A percentile compares a stretch with the other conserved stretches of the same genome.
Evolutionary conservation across 2,329 filamentous ascomycete species (phyloP).

Genomic region (Shiraia sp.): DNA sequence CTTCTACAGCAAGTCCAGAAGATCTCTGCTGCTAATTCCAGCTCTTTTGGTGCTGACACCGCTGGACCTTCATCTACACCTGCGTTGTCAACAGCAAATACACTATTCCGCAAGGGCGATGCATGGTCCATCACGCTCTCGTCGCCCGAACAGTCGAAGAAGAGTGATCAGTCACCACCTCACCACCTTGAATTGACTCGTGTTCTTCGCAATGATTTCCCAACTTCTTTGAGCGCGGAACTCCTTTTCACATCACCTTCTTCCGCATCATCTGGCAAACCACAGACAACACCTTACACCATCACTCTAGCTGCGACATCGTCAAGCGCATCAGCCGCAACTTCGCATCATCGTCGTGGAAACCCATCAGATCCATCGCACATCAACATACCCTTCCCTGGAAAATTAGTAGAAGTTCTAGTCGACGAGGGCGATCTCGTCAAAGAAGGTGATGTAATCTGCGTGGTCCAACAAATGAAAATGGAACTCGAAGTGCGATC

Average conservation of each 20-base stretch:
- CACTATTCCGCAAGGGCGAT: constrained; percentile 62
- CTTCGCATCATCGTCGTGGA: constrained; percentile 53
- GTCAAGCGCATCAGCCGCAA: constrained; percentile 45
- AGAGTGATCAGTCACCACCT: constrained; percentile 18
- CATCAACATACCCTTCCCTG: constrained; percentile 60
- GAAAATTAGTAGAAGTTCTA: constrained; percentile 62
- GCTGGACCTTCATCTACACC: constrained; percentile 4
- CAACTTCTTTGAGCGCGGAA: constrained; percentile 58
- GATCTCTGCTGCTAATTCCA: constrained; percentile 1
- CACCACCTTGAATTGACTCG: constrained; percentile 60
- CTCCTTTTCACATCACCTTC: constrained; percentile 55
- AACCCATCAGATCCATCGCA: constrained; percentile 56
- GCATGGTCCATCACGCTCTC: constrained; percentile 60
- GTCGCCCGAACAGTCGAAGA: constrained; percentile 21
- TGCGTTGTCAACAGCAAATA: constrained; percentile 32
- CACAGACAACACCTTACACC: constrained; percentile 48
- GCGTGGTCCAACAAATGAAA: constrained; percentile 69
- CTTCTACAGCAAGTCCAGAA: constrained; percentile 41
- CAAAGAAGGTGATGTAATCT: constrained; percentile 57
- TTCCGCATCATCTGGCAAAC: constrained; percentile 50
- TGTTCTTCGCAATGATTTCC: constrained; percentile 64
- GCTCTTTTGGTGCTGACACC: not conserved
- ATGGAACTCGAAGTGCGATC: constrained; percentile 68
- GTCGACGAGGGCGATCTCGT: constrained; percentile 60
- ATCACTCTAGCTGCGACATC: constrained; percentile 52